Conservation (phyloP, 225 moss, liverwort and hornwort species). For the Pleurozium schreberi region DNA sequence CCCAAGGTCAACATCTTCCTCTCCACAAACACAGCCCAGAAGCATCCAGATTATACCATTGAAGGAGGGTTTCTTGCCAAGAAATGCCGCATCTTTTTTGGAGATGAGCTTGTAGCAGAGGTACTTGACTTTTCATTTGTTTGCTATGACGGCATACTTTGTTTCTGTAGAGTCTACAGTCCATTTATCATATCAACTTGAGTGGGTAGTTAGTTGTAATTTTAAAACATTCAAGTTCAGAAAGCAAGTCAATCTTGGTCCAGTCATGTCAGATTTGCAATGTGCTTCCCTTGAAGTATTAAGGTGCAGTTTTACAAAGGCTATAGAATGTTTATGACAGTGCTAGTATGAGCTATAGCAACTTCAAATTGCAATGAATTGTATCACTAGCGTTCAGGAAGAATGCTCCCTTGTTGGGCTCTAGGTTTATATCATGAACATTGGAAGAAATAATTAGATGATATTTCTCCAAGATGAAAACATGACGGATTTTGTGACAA, state of each 20-base stretch:
- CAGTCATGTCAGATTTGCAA: not conserved
- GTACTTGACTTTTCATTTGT: not conserved
- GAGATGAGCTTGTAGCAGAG: conserved; percentile 30
- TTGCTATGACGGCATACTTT: not conserved
- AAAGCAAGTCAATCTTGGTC: not conserved
- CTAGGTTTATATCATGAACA: too few relatives aligned
- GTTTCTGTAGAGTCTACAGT: not conserved
- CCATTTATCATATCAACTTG: not conserved
- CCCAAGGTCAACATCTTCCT: conserved; percentile 27
- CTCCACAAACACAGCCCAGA: conserved; percentile 11
- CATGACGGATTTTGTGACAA: too few relatives aligned
- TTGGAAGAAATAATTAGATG: too few relatives aligned
- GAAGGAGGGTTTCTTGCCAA: conserved; percentile 20
- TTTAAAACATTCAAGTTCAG: not conserved
- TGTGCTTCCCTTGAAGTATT: not conserved
- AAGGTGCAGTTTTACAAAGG: not conserved
- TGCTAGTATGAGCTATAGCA: not conserved
- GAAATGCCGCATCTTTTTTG: conserved; percentile 25
- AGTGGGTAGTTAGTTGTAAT: not conserved
- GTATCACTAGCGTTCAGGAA: too few relatives aligned
- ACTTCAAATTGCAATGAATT: too few relatives aligned
- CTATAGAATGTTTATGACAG: too few relatives aligned
- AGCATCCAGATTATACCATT: conserved; percentile 29
- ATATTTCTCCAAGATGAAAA: too few relatives aligned
- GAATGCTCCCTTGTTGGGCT: too few relatives aligned